Evolutionary conservation across 2,329 filamentous ascomycete species (phyloP).

Genomic region (Cladophialophora psammophila): DNA sequence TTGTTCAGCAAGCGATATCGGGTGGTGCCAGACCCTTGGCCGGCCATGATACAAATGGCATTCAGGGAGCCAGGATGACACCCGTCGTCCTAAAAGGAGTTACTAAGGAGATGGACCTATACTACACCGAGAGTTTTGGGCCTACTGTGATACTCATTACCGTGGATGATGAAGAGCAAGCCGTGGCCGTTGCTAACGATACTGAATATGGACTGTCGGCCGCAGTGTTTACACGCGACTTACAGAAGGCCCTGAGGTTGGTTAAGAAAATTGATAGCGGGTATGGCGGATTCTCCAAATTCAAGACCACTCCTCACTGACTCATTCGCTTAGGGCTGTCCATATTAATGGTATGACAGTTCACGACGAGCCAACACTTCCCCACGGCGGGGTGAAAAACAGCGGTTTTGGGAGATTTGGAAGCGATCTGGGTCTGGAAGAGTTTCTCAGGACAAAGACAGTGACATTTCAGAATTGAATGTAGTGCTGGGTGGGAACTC

Average conservation of each 20-base stretch:
- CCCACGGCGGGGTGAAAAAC: constrained; percentile 71
- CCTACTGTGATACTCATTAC: constrained; percentile 73
- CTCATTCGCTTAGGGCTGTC: too few relatives aligned
- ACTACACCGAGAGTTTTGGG: constrained; percentile 77
- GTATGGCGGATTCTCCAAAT: too few relatives aligned
- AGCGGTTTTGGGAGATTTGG: constrained; percentile 71
- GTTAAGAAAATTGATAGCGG: constrained; percentile 70
- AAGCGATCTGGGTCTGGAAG: constrained; percentile 60
- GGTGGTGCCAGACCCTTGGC: constrained; percentile 53
- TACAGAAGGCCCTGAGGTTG: constrained; percentile 66
- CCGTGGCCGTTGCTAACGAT: constrained; percentile 77
- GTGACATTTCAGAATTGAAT: too few relatives aligned
- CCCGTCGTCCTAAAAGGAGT: constrained; percentile 74
- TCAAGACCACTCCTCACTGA: too few relatives aligned
- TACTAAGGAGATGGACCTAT: constrained; percentile 75
- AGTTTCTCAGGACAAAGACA: constrained; percentile 70
- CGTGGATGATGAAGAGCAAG: constrained; percentile 68
- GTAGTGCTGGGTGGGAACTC: too few relatives aligned
- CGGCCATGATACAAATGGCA: too few relatives aligned
- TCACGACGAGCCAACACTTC: constrained; percentile 69
- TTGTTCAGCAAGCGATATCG: constrained; percentile 53
- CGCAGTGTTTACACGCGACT: constrained; percentile 75
- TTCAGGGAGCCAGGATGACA: too few relatives aligned
- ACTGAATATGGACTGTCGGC: constrained; percentile 78
- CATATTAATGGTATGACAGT: constrained; percentile 73